A percentile compares a stretch with the other conserved stretches of the same genome.
phyloP scores from a whole-genome alignment of 2,329 filamentous ascomycete species.

The Xylaria sp. region DNA sequence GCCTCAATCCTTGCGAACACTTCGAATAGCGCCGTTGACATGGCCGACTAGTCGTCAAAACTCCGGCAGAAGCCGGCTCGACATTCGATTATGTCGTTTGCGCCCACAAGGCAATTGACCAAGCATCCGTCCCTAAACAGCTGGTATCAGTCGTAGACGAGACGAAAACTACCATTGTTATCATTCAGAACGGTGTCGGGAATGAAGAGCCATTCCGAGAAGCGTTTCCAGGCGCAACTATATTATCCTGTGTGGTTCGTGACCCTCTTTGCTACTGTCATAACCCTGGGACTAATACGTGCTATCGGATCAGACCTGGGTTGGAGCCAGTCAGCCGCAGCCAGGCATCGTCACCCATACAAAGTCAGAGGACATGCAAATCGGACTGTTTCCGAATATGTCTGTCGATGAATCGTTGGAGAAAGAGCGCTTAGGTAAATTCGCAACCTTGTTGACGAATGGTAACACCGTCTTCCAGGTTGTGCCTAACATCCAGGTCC shows the following conservation, averaged over 20 bases:
- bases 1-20: neutral
- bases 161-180: conserved; percentile 56
- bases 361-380: conserved; percentile 59
- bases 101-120: conserved; percentile 59
- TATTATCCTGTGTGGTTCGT: conserved; percentile 61
- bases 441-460: conserved; percentile 47
- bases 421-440: conserved; percentile 45
- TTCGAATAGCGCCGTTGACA: neutral
- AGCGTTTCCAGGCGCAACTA: conserved; percentile 55
- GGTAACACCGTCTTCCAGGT: conserved; percentile 54
- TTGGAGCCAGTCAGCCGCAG: conserved; percentile 55
- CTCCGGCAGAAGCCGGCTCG: conserved; percentile 50
- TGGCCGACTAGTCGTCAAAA: conserved; percentile 49
- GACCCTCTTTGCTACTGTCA: neutral
- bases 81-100: conserved; percentile 63
- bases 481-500: conserved; percentile 59
- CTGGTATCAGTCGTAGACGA: conserved; percentile 46
- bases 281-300: neutral
- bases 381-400: conserved; percentile 56
- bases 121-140: conserved; percentile 44
- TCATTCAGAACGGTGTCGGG: conserved; percentile 66
- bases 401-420: conserved; percentile 41
- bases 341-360: conserved; percentile 58
- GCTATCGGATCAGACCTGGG: conserved; percentile 52
- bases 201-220: conserved; percentile 61